Evolutionary conservation across 805 yeast genomes (phyloP), one percentile per base, ranked within the genome.

Genomic region (Lipomyces orientalis): DNA sequence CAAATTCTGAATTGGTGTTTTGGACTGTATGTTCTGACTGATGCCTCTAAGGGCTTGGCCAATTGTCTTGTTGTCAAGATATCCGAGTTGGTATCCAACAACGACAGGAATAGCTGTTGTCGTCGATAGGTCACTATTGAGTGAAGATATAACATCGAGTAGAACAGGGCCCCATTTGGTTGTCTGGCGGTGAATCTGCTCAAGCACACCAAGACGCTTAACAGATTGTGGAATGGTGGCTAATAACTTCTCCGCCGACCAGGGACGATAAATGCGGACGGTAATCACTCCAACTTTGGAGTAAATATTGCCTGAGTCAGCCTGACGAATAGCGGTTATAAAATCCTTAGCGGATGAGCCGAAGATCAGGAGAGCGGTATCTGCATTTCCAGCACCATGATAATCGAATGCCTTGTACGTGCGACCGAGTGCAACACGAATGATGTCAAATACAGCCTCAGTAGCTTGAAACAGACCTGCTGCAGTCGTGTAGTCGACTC

Each of bases 201-300:
- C 90, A 29, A 90, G 81, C 22, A 90, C 84, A 12, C 87, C 85
- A 61, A 93, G 80, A 35, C 84, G 82, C 67, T 82, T 81, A 62
- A 86, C 85, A 8, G 87, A 77, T 1, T 82, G 68, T 37, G 94
- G 93, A 54, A 90, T 76, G 1, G 80, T 73, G 1, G 79, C 72
- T 60, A 86, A 79, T 35, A 91, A 80, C 16, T 81, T 76, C 19
- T 80, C 76, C 60, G 88, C 81, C 67, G 83, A 79, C 81, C 93
- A 90, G 1, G 97, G 97, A 74, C 91, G 86, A 81, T 89, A 90
- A 39, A 86, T 85, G 54, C 89, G 86, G 57, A 91, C 81, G 9
- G 86, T 79, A 57, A 90, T 78, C 37, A 89, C 76, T 55, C 87
- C 85, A 22, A 82, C 80, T 54, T 78, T 75, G 46, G 80, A 78